Evolutionary conservation across 1,284 basidiomycete species (phyloP).

Genomic region (Blastosporella zonata): DNA sequence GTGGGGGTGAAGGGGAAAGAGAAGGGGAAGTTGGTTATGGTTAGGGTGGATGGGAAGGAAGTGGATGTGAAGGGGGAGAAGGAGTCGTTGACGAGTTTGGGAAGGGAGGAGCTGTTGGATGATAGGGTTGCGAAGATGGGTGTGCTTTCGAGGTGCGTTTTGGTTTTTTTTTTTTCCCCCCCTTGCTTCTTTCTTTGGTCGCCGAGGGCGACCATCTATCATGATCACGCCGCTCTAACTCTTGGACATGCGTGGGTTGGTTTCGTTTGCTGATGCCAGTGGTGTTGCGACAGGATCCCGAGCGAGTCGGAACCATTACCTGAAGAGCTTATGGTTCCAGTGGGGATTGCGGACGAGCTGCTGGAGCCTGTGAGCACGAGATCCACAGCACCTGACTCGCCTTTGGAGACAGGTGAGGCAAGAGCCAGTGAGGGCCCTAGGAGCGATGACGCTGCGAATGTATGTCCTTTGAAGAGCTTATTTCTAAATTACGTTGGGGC

Average conservation of each 20-base stretch:
- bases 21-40: slow-evolving; percentile 29
- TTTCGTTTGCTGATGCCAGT: slow-evolving; percentile 10
- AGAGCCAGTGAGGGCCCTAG: slow-evolving; percentile 28
- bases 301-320: slow-evolving; percentile 56
- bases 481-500: not conserved
- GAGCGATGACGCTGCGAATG: slow-evolving; percentile 21
- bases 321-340: slow-evolving; percentile 56
- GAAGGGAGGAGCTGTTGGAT: slow-evolving; percentile 71
- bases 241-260: slow-evolving; percentile 5
- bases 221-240: slow-evolving; percentile 1
- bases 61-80: slow-evolving; percentile 70
- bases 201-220: not conserved
- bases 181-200: not conserved
- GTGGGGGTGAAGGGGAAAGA: slow-evolving; percentile 20
- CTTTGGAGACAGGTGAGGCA: slow-evolving; percentile 16
- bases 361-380: slow-evolving; percentile 39
- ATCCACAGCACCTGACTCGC: slow-evolving; percentile 13
- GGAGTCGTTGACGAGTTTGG: slow-evolving; percentile 63
- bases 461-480: slow-evolving; percentile 4
- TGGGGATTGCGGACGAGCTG: slow-evolving; percentile 60
- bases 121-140: slow-evolving; percentile 60
- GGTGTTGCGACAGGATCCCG: slow-evolving; percentile 29
- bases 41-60: slow-evolving; percentile 50
- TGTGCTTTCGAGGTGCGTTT: slow-evolving; percentile 56
- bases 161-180: slow-evolving; percentile 9